Percentiles rank a stretch among this genome's conserved stretches.
Evolutionary conservation across 2,329 filamentous ascomycete species (phyloP).

Genomic region (Thielaviopsis ethacetica): DNA sequence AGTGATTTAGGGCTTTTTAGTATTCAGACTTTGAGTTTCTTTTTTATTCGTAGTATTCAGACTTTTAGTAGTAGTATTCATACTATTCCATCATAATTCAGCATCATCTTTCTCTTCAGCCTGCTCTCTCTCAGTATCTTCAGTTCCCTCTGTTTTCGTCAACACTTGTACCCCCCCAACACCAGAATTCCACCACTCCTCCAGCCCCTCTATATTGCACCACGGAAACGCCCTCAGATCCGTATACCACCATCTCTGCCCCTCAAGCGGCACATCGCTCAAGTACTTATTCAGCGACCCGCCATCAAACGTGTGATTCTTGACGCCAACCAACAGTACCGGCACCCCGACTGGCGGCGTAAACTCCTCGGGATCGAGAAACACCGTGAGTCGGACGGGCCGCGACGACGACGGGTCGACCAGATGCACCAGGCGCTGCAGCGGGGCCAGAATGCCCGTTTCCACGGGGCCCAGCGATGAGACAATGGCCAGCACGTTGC

Average conservation of each 20-base stretch:
- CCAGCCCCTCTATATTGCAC: constrained; percentile 31
- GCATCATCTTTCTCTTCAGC: neutral
- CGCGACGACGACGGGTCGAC: constrained; percentile 35
- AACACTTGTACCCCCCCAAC: no score
- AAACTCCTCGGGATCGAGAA: constrained; percentile 35
- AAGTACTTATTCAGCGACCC: constrained; percentile 29
- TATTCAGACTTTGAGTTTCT: neutral
- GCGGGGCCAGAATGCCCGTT: constrained; percentile 30
- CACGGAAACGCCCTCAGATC: constrained; percentile 27
- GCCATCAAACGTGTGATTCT: constrained; percentile 39
- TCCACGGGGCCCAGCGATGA: constrained; percentile 30
- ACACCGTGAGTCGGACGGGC: constrained; percentile 36
- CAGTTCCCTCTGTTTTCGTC: no score
- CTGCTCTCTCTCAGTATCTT: no score
- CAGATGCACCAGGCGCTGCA: constrained; percentile 35
- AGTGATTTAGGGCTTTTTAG: constrained; percentile 29
- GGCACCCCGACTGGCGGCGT: constrained; percentile 29
- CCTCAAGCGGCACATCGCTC: constrained; percentile 22
- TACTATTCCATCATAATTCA: neutral
- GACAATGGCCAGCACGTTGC: constrained; percentile 37
- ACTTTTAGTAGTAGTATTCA: neutral
- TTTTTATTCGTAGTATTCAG: neutral
- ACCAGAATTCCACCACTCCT: constrained; percentile 26
- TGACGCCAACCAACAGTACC: constrained; percentile 36
- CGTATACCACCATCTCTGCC: constrained; percentile 34